phyloP scores from a whole-genome alignment of 352 stramenopile genomes.

The Phytophthora boehmeriae region DNA sequence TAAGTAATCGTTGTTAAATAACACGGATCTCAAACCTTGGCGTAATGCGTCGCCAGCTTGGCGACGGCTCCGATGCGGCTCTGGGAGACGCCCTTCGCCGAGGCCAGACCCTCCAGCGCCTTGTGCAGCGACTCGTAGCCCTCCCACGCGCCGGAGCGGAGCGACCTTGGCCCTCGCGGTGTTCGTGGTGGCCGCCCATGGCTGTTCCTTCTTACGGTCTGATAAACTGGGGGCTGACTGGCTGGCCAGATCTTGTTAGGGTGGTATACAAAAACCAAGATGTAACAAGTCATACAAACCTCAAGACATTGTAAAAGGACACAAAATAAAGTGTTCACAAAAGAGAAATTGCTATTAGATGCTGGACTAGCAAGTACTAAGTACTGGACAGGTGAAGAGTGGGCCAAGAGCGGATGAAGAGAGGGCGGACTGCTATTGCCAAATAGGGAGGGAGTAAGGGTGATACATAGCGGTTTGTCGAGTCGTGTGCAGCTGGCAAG shows the following conservation, averaged over 20 bases:
- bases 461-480: too few species aligned
- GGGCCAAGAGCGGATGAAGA: too few species aligned
- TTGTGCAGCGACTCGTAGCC: slow-evolving; percentile 69
- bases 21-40: slow-evolving; percentile 51
- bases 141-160: slow-evolving; percentile 56
- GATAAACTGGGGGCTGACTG: slow-evolving; percentile 21
- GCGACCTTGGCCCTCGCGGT: slow-evolving; percentile 30
- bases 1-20: not conserved
- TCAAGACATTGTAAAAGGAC: not conserved
- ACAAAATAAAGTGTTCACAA: not conserved
- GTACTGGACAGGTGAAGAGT: too few species aligned
- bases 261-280: slow-evolving; percentile 5
- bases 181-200: slow-evolving; percentile 42
- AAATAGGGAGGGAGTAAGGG: too few species aligned
- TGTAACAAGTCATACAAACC: not conserved
- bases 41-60: slow-evolving; percentile 68
- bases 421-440: too few species aligned
- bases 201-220: slow-evolving; percentile 6
- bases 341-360: too few species aligned
- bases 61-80: slow-evolving; percentile 76
- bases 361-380: too few species aligned
- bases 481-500: too few species aligned
- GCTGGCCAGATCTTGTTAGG: slow-evolving; percentile 28
- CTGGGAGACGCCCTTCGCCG: slow-evolving; percentile 81
- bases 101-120: slow-evolving; percentile 70